Evolutionary conservation across 108 stramenopile genomes (phyloP).

Genomic region (Conticribra weissflogii): DNA sequence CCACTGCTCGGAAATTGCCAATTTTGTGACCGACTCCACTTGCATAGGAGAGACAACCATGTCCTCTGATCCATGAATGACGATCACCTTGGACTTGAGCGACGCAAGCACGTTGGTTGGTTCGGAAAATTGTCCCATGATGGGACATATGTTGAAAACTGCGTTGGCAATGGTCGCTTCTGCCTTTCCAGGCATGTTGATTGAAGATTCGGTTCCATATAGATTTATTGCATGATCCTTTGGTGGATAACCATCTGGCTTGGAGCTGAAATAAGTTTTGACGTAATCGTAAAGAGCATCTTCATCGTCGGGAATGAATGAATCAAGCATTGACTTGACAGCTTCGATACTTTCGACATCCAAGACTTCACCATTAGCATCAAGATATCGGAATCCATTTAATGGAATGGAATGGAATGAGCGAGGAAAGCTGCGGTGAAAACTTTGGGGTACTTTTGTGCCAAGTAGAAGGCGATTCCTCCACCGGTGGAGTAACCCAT

Average conservation of each 20-base stretch:
- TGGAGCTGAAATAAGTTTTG: slow-evolving; percentile 19
- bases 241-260: slow-evolving; percentile 15
- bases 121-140: slow-evolving; percentile 15
- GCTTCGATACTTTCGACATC: neutral
- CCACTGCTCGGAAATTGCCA: slow-evolving; percentile 30
- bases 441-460: slow-evolving; percentile 18
- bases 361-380: neutral
- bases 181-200: slow-evolving; percentile 17
- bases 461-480: slow-evolving; percentile 31
- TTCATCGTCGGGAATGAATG: neutral
- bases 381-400: slow-evolving; percentile 1
- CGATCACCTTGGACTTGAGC: slow-evolving; percentile 34
- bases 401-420: slow-evolving; percentile 37
- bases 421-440: slow-evolving; percentile 32
- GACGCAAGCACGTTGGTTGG: slow-evolving; percentile 9
- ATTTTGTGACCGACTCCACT: slow-evolving; percentile 26
- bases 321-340: neutral
- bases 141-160: slow-evolving; percentile 34
- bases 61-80: slow-evolving; percentile 31
- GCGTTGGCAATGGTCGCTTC: slow-evolving; percentile 19
- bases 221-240: slow-evolving; percentile 7
- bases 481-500: slow-evolving; percentile 32
- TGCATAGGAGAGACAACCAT: slow-evolving; percentile 6
- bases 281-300: slow-evolving; percentile 19
- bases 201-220: slow-evolving; percentile 15